Evolutionary conservation across 2,329 filamentous ascomycete species (phyloP), one percentile per base, ranked within the genome.

Genomic region (Chrysoporthe cubensis): DNA sequence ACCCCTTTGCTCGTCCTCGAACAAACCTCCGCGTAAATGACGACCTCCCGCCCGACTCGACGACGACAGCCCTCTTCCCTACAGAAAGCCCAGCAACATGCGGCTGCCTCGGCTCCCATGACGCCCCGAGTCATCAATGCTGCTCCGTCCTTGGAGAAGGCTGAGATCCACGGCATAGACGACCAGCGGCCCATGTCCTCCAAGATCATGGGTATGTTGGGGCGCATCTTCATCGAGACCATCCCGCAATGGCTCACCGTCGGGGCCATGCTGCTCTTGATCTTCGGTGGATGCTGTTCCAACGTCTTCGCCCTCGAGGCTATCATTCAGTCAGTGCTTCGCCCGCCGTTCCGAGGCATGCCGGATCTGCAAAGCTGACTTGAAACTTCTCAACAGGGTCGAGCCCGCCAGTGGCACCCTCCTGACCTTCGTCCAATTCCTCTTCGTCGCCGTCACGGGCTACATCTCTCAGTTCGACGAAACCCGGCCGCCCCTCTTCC

Each of bases 281-380:
- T 99, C 69, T 97, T 99, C 78, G 96, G 96, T 63, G 96, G 96
- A 67, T 77, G 75, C 71, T 73, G 73, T 71, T 73, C 76, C 74
- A 77, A 97, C 90, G 93, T 97, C n/a, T 98, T 97, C 80, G 93
- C 95, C 52, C 85, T 99, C 66, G 96, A 99, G 80, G 92, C 93
- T 59, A 97, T 98, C 74, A 89, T 99, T 76, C 96, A 96, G 92
- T 96, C 82, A 87, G 90, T 82, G 61, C 42, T 26, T 43, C 11
- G 32, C 14, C 18, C 32, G n/a, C n/a, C 46, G 4, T 40, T 18
- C 21, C 21, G 18, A 14, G 40, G 4, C 26, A 40, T 26, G 48
- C 46, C 63, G 66, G 61, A 60, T 69, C 66, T 70, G 34, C 7
- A 7, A n/a, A 32, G 52, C 59, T 65, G 74, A 76, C 69, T 62